Evolutionary conservation across 1,284 basidiomycete species (phyloP).

Genomic region (Leccinum subrobustum): DNA sequence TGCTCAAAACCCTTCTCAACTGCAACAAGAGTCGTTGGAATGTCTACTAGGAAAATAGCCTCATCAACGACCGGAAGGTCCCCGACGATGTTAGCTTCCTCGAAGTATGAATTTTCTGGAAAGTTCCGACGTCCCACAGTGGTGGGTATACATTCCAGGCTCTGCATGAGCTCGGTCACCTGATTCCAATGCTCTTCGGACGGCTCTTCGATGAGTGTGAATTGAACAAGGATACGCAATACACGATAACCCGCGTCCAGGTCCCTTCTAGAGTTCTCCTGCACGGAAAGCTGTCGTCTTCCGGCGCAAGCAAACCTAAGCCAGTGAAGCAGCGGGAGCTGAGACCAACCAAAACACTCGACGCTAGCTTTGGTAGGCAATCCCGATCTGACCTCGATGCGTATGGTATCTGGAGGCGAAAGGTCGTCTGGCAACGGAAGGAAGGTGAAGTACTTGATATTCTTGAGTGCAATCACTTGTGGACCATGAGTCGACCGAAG

Average conservation of each 20-base stretch:
- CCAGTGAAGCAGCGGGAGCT: slow-evolving; percentile 56
- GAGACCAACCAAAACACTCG: slow-evolving; percentile 71
- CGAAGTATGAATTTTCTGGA: slow-evolving; percentile 26
- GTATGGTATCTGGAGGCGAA: slow-evolving; percentile 50
- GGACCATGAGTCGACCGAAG: slow-evolving; percentile 1
- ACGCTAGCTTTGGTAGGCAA: slow-evolving; percentile 66
- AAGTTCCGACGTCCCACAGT: slow-evolving; percentile 9
- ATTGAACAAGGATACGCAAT: slow-evolving; percentile 64
- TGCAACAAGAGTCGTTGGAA: slow-evolving; percentile 5
- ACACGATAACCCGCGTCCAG: slow-evolving; percentile 36
- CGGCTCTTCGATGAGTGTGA: slow-evolving; percentile 73
- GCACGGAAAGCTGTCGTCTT: background rate
- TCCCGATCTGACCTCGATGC: slow-evolving; percentile 54
- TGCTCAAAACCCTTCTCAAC: background rate
- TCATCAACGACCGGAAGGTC: slow-evolving; percentile 18
- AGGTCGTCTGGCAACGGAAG: slow-evolving; percentile 74
- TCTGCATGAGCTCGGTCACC: slow-evolving; percentile 54
- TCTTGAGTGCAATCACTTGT: slow-evolving; percentile 45
- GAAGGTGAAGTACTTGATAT: slow-evolving; percentile 56
- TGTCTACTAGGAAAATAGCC: background rate
- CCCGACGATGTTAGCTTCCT: slow-evolving; percentile 20
- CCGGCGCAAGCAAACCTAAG: slow-evolving; percentile 3
- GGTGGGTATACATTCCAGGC: slow-evolving; percentile 82
- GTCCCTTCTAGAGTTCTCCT: slow-evolving; percentile 51
- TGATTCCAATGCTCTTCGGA: slow-evolving; percentile 63